Evolutionary conservation across 306 rosid species (phyloP), one percentile per base, ranked within the genome.

Genomic region (Cicer judaicum): DNA sequence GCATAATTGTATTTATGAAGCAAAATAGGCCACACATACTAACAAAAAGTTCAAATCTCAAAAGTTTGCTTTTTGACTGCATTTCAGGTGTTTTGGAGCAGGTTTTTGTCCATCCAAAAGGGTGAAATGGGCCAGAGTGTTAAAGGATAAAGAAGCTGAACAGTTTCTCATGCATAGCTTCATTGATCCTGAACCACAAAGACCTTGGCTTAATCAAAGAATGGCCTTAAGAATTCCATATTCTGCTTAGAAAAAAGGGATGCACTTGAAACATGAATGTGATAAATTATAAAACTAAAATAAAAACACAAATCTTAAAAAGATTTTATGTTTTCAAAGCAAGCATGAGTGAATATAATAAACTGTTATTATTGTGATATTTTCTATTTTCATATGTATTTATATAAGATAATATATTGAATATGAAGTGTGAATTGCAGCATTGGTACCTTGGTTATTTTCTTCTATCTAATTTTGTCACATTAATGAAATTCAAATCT

Each of bases 171-270:
- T 67, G 81, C 97, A 91, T 79, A 2, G 43, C 21, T 93, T 81
- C 78, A 85, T 93, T 64, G 98, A 91, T 62, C 97, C 98, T 5
- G 86, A 91, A 59, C 48, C 74, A 19, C 60, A 79, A 34, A 85
- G 81, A 83, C 93, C 97, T 72, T 91, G 98, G 97, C 96, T 93
- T 77, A 86, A 92, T 48, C 97, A 80, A 78, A 91, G 80, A 81
- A 84, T 93, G 98, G 92, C 90, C 54, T 52, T 79, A 53, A 91
- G 76, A 83, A 75, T 91, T 61, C 97, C 97, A 38, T 83, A 73
- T 82, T 91, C 96, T 64, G 96, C 97, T 40, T 91, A 73, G 77
- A 82, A 42, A 66, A 29, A 29, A 29, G 34, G 34, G 34, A 29
- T 29, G 34, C 76, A 57, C 68, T 39, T 63, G 47, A 14, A 19